Percentiles rank a stretch among this genome's conserved stretches.
phyloP scores from a whole-genome alignment of 129 eudicot genomes.

The Smallanthus sonchifolius region DNA sequence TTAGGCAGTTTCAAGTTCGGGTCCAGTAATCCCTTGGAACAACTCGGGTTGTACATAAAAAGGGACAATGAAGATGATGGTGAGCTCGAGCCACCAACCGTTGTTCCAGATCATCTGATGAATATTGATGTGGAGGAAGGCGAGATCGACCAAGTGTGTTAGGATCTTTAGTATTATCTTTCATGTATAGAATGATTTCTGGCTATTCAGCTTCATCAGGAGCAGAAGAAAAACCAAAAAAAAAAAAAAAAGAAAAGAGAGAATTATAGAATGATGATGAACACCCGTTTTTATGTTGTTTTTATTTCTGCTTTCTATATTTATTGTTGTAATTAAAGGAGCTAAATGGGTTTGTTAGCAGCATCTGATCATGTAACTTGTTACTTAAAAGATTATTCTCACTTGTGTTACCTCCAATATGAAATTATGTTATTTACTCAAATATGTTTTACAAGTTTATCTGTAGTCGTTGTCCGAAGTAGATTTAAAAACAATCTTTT shows the following conservation, averaged over 20 bases:
- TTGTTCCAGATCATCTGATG: slow-evolving; percentile 5
- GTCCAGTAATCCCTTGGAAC: slow-evolving; percentile 78
- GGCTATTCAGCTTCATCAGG: slow-evolving; percentile 2
- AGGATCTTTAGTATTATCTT: slow-evolving; percentile 14
- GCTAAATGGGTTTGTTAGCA: too few species aligned
- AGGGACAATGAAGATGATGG: slow-evolving; percentile 85
- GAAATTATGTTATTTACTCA: too few species aligned
- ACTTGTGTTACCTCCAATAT: too few species aligned
- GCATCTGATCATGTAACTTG: too few species aligned
- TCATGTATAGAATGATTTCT: slow-evolving; percentile 29
- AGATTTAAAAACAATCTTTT: too few species aligned
- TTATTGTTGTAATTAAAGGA: too few species aligned
- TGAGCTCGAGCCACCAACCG: slow-evolving; percentile 47
- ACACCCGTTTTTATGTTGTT: slow-evolving; percentile 8
- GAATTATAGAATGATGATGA: slow-evolving; percentile 18
- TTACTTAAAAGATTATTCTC: too few species aligned
- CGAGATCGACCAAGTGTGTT: slow-evolving; percentile 59
- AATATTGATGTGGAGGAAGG: slow-evolving; percentile 80
- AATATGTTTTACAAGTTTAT: too few species aligned
- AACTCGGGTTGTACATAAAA: slow-evolving; percentile 85
- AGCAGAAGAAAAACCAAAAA: not conserved
- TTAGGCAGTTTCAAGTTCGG: slow-evolving; percentile 81
- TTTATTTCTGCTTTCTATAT: slow-evolving; percentile 24
- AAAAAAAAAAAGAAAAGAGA: not conserved
- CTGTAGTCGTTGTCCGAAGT: too few species aligned